These are phyloP conservation scores for Mercurialis annua DNA, from an alignment of 345 rosid species.

Conservation along the genomic window DNA sequence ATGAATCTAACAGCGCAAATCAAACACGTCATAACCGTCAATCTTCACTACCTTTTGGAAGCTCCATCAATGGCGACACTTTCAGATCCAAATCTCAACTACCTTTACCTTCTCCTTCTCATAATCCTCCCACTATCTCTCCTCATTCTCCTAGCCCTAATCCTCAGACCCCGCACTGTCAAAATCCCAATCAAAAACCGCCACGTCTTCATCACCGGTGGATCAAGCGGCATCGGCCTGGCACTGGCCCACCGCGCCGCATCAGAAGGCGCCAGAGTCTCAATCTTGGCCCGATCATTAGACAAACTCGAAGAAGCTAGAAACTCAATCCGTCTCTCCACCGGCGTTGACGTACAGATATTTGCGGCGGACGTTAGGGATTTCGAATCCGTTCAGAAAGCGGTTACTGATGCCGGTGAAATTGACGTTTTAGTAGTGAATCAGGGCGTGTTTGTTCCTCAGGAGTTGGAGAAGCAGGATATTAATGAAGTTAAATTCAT, in stretches of 20 bases:
- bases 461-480: constrained; percentile 58
- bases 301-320: constrained; percentile 66
- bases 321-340: constrained; percentile 50
- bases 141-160: constrained; percentile 39
- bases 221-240: constrained; percentile 86
- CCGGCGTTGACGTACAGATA: constrained; percentile 65
- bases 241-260: constrained; percentile 80
- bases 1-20: not conserved
- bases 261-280: constrained; percentile 63
- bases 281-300: constrained; percentile 63
- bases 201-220: constrained; percentile 86
- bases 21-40: not conserved
- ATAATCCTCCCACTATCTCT: constrained; percentile 41
- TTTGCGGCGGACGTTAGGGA: constrained; percentile 79
- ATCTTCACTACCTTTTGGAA: not conserved
- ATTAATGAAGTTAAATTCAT: constrained; percentile 69
- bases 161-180: constrained; percentile 57
- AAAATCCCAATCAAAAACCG: constrained; percentile 62
- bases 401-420: constrained; percentile 52
- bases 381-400: constrained; percentile 48
- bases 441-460: constrained; percentile 64
- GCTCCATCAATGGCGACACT: constrained; percentile 32
- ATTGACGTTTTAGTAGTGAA: constrained; percentile 78
- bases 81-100: constrained; percentile 19
- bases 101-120: constrained; percentile 34